Conservation (phyloP, 176 grass and related monocot genomes). For the Cenchrus americanus region DNA sequence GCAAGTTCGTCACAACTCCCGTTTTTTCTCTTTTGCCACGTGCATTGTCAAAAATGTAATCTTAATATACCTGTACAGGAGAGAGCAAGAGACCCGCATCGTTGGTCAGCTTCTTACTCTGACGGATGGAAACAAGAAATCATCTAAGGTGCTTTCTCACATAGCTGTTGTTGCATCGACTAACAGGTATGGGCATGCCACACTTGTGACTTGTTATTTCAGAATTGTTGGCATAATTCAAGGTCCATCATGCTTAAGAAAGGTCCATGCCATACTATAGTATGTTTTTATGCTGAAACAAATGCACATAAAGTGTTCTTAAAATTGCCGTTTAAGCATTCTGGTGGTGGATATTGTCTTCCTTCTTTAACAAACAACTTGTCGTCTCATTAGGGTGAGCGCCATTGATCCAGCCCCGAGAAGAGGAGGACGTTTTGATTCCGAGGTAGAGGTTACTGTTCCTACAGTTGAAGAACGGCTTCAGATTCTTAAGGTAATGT, state of each 20-base stretch:
- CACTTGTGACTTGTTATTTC: slow-evolving; percentile 7
- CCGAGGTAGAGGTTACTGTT: slow-evolving; percentile 82
- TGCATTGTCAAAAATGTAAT: not conserved
- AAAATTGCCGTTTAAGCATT: not conserved
- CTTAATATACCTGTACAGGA: slow-evolving; percentile 52
- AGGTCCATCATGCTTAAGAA: too few species aligned
- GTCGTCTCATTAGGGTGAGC: slow-evolving; percentile 63
- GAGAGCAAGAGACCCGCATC: slow-evolving; percentile 73
- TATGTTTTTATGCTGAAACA: slow-evolving; percentile 10
- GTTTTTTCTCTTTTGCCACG: not conserved
- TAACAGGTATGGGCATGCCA: slow-evolving; percentile 68
- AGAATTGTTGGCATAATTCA: slow-evolving; percentile 4
- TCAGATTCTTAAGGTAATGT: slow-evolving; percentile 77
- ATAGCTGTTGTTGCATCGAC: slow-evolving; percentile 87
- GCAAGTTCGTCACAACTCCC: slow-evolving; percentile 36
- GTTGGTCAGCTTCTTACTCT: slow-evolving; percentile 90
- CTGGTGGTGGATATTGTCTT: not conserved
- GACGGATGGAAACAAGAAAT: slow-evolving; percentile 89
- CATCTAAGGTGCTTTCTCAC: slow-evolving; percentile 57
- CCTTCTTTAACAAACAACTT: not conserved
- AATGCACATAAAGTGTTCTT: not conserved
- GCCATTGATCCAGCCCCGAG: slow-evolving; percentile 87
- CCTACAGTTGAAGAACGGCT: slow-evolving; percentile 76
- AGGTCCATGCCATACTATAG: not conserved
- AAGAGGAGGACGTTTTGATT: slow-evolving; percentile 87